Evolutionary conservation across 2,329 filamentous ascomycete genomes (phyloP).

Genomic region (Tolypocladium ophioglossoides): DNA sequence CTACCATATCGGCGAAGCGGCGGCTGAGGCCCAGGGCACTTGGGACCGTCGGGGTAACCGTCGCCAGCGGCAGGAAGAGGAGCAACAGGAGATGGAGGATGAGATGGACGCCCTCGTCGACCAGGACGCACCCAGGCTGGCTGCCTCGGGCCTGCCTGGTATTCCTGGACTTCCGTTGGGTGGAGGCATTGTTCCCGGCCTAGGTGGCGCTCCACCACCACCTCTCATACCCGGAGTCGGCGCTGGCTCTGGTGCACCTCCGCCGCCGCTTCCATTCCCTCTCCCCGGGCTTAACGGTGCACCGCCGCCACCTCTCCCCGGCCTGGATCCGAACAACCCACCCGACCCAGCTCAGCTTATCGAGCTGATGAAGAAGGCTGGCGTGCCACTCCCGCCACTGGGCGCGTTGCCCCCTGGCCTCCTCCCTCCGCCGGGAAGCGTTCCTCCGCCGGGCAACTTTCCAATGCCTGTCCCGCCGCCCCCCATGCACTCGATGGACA

Average conservation of each 20-base stretch:
- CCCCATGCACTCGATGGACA: constrained; percentile 24
- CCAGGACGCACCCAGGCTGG: constrained; percentile 56
- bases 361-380: constrained; percentile 56
- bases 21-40: constrained; percentile 89
- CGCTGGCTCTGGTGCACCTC: constrained; percentile 25
- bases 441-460: constrained; percentile 26
- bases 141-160: constrained; percentile 38
- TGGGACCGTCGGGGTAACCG: constrained; percentile 75
- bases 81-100: constrained; percentile 87
- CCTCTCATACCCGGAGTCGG: constrained; percentile 42
- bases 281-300: constrained; percentile 37
- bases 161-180: constrained; percentile 49
- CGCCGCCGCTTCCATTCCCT: constrained; percentile 43
- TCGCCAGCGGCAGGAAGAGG: constrained; percentile 76
- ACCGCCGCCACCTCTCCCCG: constrained; percentile 40
- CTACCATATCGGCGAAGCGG: constrained; percentile 90
- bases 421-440: constrained; percentile 22
- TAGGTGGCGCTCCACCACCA: constrained; percentile 28
- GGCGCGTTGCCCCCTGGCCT: constrained; percentile 33
- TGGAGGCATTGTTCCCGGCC: constrained; percentile 26
- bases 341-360: constrained; percentile 50
- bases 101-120: constrained; percentile 89
- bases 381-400: constrained; percentile 49
- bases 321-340: constrained; percentile 48
- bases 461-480: constrained; percentile 25